Percentiles rank a stretch among this genome's conserved stretches.
Conservation (phyloP, 1,284 basidiomycete species). For the Heliocybe sulcata region DNA sequence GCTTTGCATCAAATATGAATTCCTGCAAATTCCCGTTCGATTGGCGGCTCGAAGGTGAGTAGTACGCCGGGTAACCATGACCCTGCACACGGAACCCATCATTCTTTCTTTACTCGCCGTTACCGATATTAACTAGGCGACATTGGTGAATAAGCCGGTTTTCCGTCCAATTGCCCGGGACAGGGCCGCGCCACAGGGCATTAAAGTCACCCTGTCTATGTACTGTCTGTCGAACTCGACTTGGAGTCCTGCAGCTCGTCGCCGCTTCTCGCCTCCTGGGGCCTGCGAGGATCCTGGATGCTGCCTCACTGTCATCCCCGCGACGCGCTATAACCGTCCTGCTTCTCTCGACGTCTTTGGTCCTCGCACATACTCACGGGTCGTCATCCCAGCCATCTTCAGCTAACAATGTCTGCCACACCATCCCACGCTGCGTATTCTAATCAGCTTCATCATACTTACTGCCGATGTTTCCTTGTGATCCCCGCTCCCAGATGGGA, state of each 20-base stretch:
- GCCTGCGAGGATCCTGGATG: background rate
- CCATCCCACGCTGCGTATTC: background rate
- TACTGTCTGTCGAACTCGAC: no score
- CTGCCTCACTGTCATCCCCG: background rate
- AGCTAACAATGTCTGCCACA: background rate
- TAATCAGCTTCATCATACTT: background rate
- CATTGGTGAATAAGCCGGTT: background rate
- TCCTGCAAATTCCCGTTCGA: no score
- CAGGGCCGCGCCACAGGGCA: no score
- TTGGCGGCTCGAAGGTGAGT: background rate
- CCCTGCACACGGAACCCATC: background rate
- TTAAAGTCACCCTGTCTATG: no score
- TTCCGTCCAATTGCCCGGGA: background rate
- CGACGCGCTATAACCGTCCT: background rate
- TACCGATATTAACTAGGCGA: background rate
- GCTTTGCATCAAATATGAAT: no score
- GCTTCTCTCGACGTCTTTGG: background rate
- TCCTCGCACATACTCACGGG: background rate
- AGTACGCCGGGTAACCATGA: background rate
- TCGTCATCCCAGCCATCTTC: background rate
- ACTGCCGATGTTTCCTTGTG: background rate
- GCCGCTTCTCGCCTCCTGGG: background rate
- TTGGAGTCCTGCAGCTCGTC: no score
- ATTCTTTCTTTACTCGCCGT: no score
- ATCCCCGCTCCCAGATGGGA: background rate